Base-by-base conservation (phyloP, 257 asterid species). In the Nicotiana noctiflora region DNA sequence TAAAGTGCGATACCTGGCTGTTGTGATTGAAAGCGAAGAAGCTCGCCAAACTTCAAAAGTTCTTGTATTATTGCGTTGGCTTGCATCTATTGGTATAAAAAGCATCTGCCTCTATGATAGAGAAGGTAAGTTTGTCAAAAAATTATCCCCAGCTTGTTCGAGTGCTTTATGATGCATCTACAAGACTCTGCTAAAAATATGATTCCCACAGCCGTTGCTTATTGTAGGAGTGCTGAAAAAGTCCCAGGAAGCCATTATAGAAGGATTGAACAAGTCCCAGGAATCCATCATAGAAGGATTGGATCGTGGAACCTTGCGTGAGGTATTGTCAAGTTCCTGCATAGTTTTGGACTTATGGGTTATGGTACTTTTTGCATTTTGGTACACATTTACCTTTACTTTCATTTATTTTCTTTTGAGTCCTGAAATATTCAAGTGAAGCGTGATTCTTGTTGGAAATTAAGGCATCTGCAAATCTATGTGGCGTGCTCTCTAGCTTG, bases 21-120 rank as follows among this genome's bases (percentile, higher is more conserved):
- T 96, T 86, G 98, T 90, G 86, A 88, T 96, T 64, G 99, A 94
- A 84, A 91, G 98, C 56, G 93, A 88, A 83, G 98, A 96, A 91
- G 97, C 97, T 68, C 85, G 83, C 29, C 82, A 92, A 52, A 91
- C 92, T 67, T 59, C 82, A 82, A 93, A 90, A 83, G 93, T 94
- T 77, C 88, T 90, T 75, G 90, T 93, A 63, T 88, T 96, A 46
- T 79, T 96, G 89, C 83, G 89, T 79, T 92, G 97, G 95, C 92
- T 96, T 76, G 86, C 82, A 13, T 82, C 88, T 76, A 86, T 91
- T 83, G 98, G 98, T 61, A 70, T 93, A 63, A 87, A 76, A 83
- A 89, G 85, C 61, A 87, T 94, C 46, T 94, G 98, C 91, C 91
- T 96, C 52, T 96, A 94, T 85, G 99, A 96, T 81, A 19, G 88